Evolutionary conservation across 208 protist species (phyloP).

Genomic region (Leishmania lainsoni): DNA sequence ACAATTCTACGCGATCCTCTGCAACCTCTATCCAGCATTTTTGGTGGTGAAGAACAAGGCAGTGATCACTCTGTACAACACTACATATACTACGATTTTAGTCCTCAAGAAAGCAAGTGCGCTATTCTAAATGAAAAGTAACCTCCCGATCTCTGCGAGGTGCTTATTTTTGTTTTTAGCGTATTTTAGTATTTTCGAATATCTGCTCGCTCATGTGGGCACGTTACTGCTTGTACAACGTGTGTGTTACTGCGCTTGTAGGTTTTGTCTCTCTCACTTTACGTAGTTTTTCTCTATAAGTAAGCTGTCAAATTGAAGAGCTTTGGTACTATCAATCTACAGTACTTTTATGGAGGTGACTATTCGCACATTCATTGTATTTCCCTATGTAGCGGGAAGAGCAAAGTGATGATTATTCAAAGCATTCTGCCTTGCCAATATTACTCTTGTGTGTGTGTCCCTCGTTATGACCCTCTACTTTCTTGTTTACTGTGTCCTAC

Average conservation of each 20-base stretch:
- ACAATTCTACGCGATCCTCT: constrained; percentile 59
- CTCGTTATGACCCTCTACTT: not conserved
- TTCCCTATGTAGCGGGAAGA: not conserved
- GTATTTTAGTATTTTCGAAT: not conserved
- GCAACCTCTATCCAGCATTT: constrained; percentile 49
- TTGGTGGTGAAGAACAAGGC: constrained; percentile 23
- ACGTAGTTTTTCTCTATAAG: no score
- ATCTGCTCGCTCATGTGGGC: not conserved
- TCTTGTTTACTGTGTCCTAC: constrained; percentile 9
- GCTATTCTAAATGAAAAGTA: constrained; percentile 44
- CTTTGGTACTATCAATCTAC: not conserved
- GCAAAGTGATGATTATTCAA: not conserved
- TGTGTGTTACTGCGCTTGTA: not conserved
- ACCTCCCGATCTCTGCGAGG: not conserved
- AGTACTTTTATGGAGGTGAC: not conserved
- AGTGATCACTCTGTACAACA: not conserved
- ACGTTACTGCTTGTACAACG: not conserved
- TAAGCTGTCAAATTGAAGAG: not conserved
- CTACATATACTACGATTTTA: constrained; percentile 78
- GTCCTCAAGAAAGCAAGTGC: constrained; percentile 32
- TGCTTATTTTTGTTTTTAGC: not conserved
- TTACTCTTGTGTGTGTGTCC: not conserved
- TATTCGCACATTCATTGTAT: not conserved
- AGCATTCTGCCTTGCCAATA: not conserved
- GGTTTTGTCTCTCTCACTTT: not conserved